A percentile compares a stretch with the other conserved stretches of the same genome.
These are phyloP conservation scores for Prunella vulgaris DNA, from an alignment of 257 asterid species.

Conservation along the genomic window DNA sequence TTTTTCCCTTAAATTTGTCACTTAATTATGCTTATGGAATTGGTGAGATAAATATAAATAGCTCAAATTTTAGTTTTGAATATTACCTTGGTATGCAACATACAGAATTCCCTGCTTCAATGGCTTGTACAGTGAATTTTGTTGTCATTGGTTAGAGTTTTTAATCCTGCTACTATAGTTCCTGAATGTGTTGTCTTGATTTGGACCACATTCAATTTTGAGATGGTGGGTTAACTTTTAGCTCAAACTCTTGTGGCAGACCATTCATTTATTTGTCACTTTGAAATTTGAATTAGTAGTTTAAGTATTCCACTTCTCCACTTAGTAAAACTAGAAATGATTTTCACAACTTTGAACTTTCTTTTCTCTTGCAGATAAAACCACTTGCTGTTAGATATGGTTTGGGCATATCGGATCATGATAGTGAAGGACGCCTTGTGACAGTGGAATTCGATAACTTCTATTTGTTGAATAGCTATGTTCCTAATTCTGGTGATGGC, in stretches of 20 bases:
- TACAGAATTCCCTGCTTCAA: background rate
- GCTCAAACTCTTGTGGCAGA: background rate
- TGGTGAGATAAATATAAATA: background rate
- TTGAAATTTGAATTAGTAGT: background rate
- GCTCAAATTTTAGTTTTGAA: background rate
- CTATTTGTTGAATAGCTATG: constrained; percentile 67
- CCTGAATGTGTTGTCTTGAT: background rate
- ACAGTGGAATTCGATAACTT: constrained; percentile 77
- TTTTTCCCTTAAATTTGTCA: background rate
- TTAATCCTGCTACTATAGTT: background rate
- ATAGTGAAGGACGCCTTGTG: constrained; percentile 91
- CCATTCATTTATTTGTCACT: background rate
- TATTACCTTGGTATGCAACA: background rate
- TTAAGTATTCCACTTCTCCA: background rate
- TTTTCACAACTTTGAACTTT: background rate
- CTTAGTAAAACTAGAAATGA: background rate
- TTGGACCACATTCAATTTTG: background rate
- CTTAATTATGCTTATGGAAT: background rate
- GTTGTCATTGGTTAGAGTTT: too few relatives aligned
- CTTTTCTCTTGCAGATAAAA: constrained; percentile 50
- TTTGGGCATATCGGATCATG: constrained; percentile 85
- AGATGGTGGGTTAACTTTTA: background rate
- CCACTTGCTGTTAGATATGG: constrained; percentile 90
- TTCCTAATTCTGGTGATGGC: constrained; percentile 97
- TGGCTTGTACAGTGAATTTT: background rate